These are phyloP conservation scores for Arthrobotrys sinensis DNA, from an alignment of 2,329 filamentous ascomycete genomes.

Conservation along the genomic window DNA sequence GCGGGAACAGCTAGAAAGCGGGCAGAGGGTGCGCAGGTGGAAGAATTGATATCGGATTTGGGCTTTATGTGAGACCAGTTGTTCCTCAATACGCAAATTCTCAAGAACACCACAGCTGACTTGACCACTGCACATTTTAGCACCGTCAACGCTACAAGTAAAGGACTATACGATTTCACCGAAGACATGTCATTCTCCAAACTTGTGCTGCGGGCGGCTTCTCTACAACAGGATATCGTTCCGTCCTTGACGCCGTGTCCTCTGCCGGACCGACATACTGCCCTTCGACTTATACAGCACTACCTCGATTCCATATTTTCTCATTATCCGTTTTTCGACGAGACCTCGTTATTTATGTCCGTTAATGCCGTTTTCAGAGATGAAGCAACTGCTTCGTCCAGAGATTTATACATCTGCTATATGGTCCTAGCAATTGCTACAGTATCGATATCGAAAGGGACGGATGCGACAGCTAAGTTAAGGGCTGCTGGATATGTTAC, in stretches of 20 bases:
- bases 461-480: constrained; percentile 66
- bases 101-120: constrained; percentile 55
- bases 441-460: constrained; percentile 64
- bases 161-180: constrained; percentile 91
- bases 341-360: constrained; percentile 82
- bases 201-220: constrained; percentile 87
- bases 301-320: constrained; percentile 87
- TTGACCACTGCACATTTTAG: constrained; percentile 69
- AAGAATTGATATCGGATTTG: constrained; percentile 61
- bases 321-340: constrained; percentile 85
- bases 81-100: neutral
- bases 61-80: constrained; percentile 34
- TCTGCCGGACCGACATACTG: constrained; percentile 80
- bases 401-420: constrained; percentile 88
- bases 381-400: constrained; percentile 74
- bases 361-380: constrained; percentile 86
- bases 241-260: constrained; percentile 60
- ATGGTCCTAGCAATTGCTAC: constrained; percentile 88
- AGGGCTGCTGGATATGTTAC: constrained; percentile 75
- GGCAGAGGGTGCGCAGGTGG: constrained; percentile 57
- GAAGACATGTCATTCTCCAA: constrained; percentile 93
- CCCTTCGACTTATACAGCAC: constrained; percentile 80
- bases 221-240: constrained; percentile 65
- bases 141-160: constrained; percentile 92
- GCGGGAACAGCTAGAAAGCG: constrained; percentile 53